Evolutionary conservation across 768 basidiomycete species (phyloP).

Genomic region (Neoboletus brunneissimus): DNA sequence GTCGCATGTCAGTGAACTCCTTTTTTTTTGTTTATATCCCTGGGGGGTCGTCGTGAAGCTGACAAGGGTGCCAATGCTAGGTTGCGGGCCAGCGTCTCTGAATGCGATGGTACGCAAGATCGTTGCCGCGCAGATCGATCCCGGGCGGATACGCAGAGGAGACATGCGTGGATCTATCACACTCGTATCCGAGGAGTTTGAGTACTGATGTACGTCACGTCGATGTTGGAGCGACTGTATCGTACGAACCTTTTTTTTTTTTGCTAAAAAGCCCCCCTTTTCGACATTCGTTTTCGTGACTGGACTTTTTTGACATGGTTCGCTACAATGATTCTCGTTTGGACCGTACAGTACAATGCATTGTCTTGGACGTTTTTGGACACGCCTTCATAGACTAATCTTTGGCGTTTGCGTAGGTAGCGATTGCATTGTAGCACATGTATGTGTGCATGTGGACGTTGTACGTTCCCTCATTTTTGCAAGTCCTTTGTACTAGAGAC

Average conservation of each 20-base stretch:
- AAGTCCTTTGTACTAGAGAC: neutral
- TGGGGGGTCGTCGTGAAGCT: neutral
- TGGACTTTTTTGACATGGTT: neutral
- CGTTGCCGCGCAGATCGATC: slow-evolving; percentile 59
- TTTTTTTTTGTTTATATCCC: no score
- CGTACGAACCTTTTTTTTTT: neutral
- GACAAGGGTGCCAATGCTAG: slow-evolving; percentile 32
- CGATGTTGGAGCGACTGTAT: neutral
- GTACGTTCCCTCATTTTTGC: neutral
- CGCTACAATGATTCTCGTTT: no score
- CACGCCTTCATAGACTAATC: neutral
- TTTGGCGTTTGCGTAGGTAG: neutral
- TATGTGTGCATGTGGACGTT: neutral
- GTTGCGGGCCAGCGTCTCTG: slow-evolving; percentile 70
- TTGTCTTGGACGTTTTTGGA: neutral
- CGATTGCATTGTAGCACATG: neutral
- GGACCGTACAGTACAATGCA: neutral
- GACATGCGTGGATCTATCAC: slow-evolving; percentile 58
- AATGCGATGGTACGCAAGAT: slow-evolving; percentile 67
- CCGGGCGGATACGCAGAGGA: slow-evolving; percentile 48
- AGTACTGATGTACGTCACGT: slow-evolving; percentile 39
- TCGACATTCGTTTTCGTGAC: slow-evolving; percentile 7
- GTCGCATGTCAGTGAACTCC: slow-evolving; percentile 61
- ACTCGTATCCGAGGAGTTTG: slow-evolving; percentile 68
- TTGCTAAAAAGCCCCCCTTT: neutral